Evolutionary conservation across 495 filamentous ascomycete species (phyloP), one percentile per base, ranked within the genome.

Genomic region (Podospora tetraspora): DNA sequence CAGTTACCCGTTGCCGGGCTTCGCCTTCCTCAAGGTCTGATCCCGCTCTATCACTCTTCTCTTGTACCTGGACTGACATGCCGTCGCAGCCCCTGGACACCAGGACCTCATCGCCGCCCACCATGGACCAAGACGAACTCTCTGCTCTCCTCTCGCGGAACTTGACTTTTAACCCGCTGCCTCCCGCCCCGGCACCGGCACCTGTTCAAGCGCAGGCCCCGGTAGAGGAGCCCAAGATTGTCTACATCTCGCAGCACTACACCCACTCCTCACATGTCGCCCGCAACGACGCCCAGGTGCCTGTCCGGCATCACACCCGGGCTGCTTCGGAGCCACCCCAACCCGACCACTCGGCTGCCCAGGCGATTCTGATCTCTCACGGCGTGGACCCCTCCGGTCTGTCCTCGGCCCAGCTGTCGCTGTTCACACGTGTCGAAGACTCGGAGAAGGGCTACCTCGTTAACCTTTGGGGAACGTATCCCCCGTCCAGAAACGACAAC

Each of bases 231-330:
- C 66, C 70, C 9, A 77, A 79, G 63, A 85, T 86, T 66, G 81
- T 82, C 63, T 92, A 91, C 79, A 85, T 92, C 69, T 84, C 89
- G 13, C 89, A 90, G 70, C 91, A 93, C 76, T 92, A 92, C 75
- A 87, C 89, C 71, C 91, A 93, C 74, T 91, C 89, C 2, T 77
- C 87, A 29, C 89, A 92, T 70, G 29, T 84, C 12, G 79, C 69
- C 22, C 74, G 71, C 24, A 71, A 79, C 8, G 71, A 78, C n/a
- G 67, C 73, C 2, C 66, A 72, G 27, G 68, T 71, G 65, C 59
- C 68, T 27, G 25, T 61, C 43, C 43, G 43, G 69, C 22, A 73
- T 77, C 68, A 69, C 68, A 37, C 76, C n/a, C 74, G 84, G 37
- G 78, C 80, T 12, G 78, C 82, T 23, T 86, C 84, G 13, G 81